These are phyloP conservation scores for Pezicula carpinea DNA, from an alignment of 2,329 filamentous ascomycete species.

Conservation along the genomic window DNA sequence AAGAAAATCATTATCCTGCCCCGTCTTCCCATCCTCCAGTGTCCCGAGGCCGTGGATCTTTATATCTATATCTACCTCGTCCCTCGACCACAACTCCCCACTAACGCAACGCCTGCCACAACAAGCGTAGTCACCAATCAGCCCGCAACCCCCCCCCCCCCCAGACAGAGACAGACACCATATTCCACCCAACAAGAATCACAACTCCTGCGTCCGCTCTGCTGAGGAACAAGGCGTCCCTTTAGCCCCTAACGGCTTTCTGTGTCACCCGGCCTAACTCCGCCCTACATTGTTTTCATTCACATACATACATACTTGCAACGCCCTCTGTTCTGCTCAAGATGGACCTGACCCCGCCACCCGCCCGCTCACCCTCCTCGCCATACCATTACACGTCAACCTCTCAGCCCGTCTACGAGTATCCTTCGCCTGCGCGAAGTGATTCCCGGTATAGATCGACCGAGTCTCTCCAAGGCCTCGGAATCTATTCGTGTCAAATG, in stretches of 20 bases:
- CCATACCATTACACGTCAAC: constrained; percentile 24
- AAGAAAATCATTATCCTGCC: not conserved
- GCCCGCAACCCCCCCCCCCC: too few relatives aligned
- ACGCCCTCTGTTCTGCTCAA: constrained; percentile 7
- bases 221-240: too few relatives aligned
- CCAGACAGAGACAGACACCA: not conserved
- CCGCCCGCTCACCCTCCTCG: constrained; percentile 25
- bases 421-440: constrained; percentile 29
- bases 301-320: not conserved
- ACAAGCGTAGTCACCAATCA: constrained; percentile 17
- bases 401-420: constrained; percentile 27
- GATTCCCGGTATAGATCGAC: constrained; percentile 24
- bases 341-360: constrained; percentile 30
- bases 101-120: constrained; percentile 9
- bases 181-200: not conserved
- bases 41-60: too few relatives aligned
- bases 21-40: too few relatives aligned
- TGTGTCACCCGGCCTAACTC: not conserved
- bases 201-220: too few relatives aligned
- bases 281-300: not conserved
- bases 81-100: constrained; percentile 6
- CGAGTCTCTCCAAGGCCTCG: constrained; percentile 24
- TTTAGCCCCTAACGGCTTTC: constrained; percentile 8
- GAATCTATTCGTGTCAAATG: constrained; percentile 26
- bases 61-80: constrained; percentile 4